phyloP scores from a whole-genome alignment of 2,329 filamentous ascomycete genomes.

The Didymella arachidicola region DNA sequence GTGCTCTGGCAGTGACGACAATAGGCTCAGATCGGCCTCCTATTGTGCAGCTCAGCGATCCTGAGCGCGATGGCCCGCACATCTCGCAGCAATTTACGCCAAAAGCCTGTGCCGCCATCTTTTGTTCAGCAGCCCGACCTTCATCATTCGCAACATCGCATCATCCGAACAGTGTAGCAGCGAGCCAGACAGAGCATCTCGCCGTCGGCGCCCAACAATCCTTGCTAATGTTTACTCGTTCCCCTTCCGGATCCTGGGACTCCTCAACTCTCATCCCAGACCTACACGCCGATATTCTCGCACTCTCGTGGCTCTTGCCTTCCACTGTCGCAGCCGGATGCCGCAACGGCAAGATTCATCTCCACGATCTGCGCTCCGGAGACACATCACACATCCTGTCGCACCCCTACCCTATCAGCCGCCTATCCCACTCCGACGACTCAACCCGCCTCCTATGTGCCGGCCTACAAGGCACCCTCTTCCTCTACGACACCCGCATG shows the following conservation, averaged over 20 bases:
- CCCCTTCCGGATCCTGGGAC: conserved; percentile 34
- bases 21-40: conserved; percentile 41
- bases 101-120: conserved; percentile 37
- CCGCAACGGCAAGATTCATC: conserved; percentile 43
- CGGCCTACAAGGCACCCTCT: conserved; percentile 37
- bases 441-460: conserved; percentile 39
- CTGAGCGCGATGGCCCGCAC: conserved; percentile 35
- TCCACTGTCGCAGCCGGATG: conserved; percentile 44
- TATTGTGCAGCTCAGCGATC: conserved; percentile 37
- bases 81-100: conserved; percentile 42
- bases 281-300: conserved; percentile 40
- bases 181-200: conserved; percentile 37
- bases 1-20: conserved; percentile 42
- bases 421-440: conserved; percentile 38
- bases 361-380: conserved; percentile 45
- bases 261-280: conserved; percentile 11
- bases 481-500: conserved; percentile 45
- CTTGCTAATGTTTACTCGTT: conserved; percentile 37
- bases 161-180: conserved; percentile 27
- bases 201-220: conserved; percentile 42
- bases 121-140: conserved; percentile 37
- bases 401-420: conserved; percentile 36
- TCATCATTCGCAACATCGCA: conserved; percentile 19
- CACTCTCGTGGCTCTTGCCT: conserved; percentile 46
- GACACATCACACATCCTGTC: conserved; percentile 33